Base-by-base conservation (phyloP, 73 alveolate species). In the Strombidium stylifer region DNA sequence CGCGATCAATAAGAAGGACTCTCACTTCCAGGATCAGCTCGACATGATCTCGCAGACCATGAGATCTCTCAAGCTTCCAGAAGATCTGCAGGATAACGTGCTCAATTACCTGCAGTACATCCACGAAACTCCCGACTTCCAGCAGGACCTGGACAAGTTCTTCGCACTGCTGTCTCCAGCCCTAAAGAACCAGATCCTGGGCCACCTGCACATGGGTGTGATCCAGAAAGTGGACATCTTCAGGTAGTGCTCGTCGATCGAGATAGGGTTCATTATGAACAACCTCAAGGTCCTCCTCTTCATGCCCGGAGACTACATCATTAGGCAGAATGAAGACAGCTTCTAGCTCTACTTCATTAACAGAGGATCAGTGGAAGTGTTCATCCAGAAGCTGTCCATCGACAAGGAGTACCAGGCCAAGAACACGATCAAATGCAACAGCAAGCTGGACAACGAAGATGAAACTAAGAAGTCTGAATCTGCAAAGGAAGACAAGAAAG, bases 141-240 rank as follows among this genome's bases (percentile, higher is more conserved):
- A 66, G 45, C 44, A 66, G 23, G 89, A 78, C 44, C 56, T 67
- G 6, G 83, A 78, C 39, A 46, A 30, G 30, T 78, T 78, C 42
- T 69, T 78, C 36, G 21, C 28, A 0, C 19, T 78, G 54, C 57
- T 78, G 1, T 78, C 89, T 10, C 81, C 75, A 6, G 51, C 82
- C 3, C 54, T 76, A 0, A 25, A 53, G 26, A 48, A 66, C 36
- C 55, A 64, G 28, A 65, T 76, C 10, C 53, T 44, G 2, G 18
- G 37, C 20, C 76, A 76, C 16, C 32, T 76, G 2, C 55, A 76
- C 62, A 2, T 18, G n/a, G 51, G 32, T 8, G 34, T 76, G 34
- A 23, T 64, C 10, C 56, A 51, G 44, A 35, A 76, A 39, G 55
- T 76, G 6, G 34, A 16, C 18, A 31, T 60, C 45, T 57, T 65